Percentiles rank a stretch among this genome's conserved stretches.
These are phyloP conservation scores for Ramularia endophylla DNA, from an alignment of 2,329 filamentous ascomycete species.

Conservation along the genomic window DNA sequence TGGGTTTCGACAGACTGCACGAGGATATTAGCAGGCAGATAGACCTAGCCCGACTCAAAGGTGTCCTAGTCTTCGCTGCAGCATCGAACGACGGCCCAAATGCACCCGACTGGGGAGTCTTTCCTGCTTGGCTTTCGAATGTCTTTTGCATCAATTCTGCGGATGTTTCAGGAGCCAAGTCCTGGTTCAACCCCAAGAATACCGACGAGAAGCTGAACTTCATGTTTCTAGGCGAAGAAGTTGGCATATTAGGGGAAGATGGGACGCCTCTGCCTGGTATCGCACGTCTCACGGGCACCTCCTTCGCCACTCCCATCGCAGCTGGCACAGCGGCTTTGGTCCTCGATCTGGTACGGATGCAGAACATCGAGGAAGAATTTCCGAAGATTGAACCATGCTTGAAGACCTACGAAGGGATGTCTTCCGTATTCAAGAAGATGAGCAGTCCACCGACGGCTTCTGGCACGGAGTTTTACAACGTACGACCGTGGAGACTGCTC, in stretches of 20 bases:
- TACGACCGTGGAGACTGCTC: no score
- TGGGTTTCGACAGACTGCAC: neutral
- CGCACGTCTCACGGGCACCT: neutral
- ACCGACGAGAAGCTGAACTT: neutral
- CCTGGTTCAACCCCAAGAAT: neutral
- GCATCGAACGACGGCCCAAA: conserved; percentile 1
- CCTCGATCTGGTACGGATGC: neutral
- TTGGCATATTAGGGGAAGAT: neutral
- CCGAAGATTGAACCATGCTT: neutral
- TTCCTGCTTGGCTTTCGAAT: neutral
- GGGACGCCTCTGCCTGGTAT: neutral
- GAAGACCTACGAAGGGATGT: neutral
- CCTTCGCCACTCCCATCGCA: neutral
- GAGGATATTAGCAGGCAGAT: neutral
- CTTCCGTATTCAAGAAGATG: neutral
- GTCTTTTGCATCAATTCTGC: neutral
- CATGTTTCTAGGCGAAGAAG: neutral
- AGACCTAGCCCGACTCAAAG: neutral
- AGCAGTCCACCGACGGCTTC: neutral
- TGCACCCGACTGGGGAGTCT: neutral
- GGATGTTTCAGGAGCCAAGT: neutral
- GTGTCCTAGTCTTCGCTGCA: neutral
- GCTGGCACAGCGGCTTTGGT: neutral
- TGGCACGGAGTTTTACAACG: no score
- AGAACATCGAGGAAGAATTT: neutral